Evolutionary conservation across 371 early-diverging fungal genomes (phyloP).

Genomic region (Mucor velutinosus): DNA sequence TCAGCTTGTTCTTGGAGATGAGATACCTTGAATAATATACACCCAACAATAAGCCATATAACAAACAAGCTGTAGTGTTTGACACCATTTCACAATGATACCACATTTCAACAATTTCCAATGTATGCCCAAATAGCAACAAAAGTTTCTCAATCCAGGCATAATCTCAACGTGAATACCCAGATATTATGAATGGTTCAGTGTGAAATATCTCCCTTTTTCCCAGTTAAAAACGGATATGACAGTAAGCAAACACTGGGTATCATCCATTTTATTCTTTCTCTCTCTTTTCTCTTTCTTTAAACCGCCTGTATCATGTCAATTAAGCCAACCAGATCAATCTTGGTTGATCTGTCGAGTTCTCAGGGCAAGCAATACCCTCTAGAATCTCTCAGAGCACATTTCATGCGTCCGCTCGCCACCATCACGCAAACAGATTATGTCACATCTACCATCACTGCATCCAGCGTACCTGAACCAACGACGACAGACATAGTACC

Average conservation of each 20-base stretch:
- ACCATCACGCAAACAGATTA: conserved; percentile 18
- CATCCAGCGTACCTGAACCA: neutral
- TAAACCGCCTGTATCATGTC: neutral
- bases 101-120: neutral
- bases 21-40: neutral
- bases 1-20: neutral
- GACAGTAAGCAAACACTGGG: neutral
- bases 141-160: neutral
- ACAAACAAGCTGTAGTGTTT: neutral
- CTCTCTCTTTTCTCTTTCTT: neutral
- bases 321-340: neutral
- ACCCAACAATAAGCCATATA: neutral
- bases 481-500: neutral
- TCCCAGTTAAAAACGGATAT: neutral
- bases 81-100: neutral
- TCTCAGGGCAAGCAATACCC: neutral
- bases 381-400: neutral
- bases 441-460: conserved; percentile 7
- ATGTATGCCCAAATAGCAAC: neutral
- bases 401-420: neutral
- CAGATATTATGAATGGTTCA: conserved; percentile 6
- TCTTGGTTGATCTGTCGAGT: neutral
- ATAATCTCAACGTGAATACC: conserved; percentile 16
- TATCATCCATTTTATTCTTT: neutral
- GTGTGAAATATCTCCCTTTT: conserved; percentile 11